Evolutionary conservation across 2,329 filamentous ascomycete genomes (phyloP), one percentile per base, ranked within the genome.

Genomic region (Dendrostoma leiphaemia): DNA sequence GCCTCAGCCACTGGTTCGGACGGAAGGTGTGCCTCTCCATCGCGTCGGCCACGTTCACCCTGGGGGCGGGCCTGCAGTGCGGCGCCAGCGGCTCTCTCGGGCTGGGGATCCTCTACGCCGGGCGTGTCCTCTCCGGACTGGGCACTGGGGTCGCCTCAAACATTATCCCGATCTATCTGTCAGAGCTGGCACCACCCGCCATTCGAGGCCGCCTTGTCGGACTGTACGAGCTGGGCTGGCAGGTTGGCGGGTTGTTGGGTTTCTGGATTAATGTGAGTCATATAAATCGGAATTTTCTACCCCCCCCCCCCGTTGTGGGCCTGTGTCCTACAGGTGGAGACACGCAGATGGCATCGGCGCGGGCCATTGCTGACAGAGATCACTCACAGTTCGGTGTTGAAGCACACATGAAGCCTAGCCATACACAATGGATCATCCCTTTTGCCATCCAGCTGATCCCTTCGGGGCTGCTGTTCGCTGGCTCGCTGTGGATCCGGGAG

Each of bases 371-470:
- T 28, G 50, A 64, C 5, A 62, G 8, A 35, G 6, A 19, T 3
- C 4, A 24, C 51, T 48, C 19, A 52, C 10, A 34, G 8, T 37
- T 29, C 17, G 15, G 28, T 23, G 41, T 62, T 8, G 66, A 70
- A 49, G 62, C 67, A 26, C 47, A 49, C n/a, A 40, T 49, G 47
- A 17, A 37, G 21, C 47, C 34, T 13, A 49, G 47, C 35, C 47
- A 40, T n/a, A 19, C 38, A 4, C 74, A 79, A 62, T 82, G 79
- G 77, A 70, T 77, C 31, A 70, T 82, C 12, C 79, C 79, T 1
- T 74, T 82, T 13, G 77, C 72, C 19, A 64, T 83, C 12, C 81
- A 84, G 59, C 70, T 84, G 10, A 77, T 83, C 28, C 76, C 80
- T n/a, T 73, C 74, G 2, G 78, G 78, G 12, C 61, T 82, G 2